Evolutionary conservation across 2,329 filamentous ascomycete species (phyloP), one percentile per base, ranked within the genome.

Genomic region (Aureobasidium pullulans): DNA sequence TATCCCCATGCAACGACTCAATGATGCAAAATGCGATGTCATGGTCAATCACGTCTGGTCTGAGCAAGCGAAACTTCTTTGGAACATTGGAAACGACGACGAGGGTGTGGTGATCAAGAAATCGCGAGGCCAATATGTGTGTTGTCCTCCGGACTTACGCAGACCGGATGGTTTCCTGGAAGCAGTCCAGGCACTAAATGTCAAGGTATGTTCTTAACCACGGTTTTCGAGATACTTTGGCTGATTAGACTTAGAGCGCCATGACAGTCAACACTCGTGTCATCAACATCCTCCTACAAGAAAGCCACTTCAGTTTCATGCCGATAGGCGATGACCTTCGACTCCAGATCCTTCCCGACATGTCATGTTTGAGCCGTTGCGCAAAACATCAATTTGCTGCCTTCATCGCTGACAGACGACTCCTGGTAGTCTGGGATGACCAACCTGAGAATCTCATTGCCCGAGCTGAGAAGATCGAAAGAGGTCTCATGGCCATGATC

Each of bases 251-350:
- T 69, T 61, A 86, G 81, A 83, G 80, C 65, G 84, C 84, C 50
- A 85, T 88, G 80, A 88, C 85, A 3, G 77, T 87, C 62, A 85
- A 82, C 67, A 87, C 84, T 3, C 77, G 79, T 61, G 79, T 87
- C 40, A 84, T 87, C 66, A 81, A 82, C 63, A 76, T 84, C 32
- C 79, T 88, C 62, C 72, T 87, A 6, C 72, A 78, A 59, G 72
- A 76, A 54, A 77, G 74, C 44, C 73, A 77, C 19, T 64, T 74
- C 28, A 74, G 81, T 13, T 84, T 80, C 63, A 81, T 88, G 9
- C 83, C 84, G 8, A 73, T 88, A 13, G 70, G 77, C 10, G 75
- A 80, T 54, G 82, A 81, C 3, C 76, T 86, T 28, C 80, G 80
- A 19, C 71, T 88, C 8, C 85, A 88, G 66, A 80, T 88, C 5